Evolutionary conservation across 768 basidiomycete genomes (phyloP), one percentile per base, ranked within the genome.

Genomic region (Mrakia hoshinonis): DNA sequence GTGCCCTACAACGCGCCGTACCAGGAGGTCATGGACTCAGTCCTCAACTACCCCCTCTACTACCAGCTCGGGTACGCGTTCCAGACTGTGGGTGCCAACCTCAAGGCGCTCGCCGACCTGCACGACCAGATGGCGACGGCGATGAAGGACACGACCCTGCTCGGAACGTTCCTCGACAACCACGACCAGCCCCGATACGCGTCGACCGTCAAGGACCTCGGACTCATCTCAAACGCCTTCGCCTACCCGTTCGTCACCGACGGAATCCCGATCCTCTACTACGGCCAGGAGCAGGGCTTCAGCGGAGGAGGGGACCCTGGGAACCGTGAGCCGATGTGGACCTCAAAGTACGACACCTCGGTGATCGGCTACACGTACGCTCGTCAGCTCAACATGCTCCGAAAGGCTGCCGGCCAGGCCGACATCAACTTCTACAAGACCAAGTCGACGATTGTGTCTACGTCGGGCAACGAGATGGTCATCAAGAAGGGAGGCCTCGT

Each of bases 191-290:
- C 49, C 20, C 71, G 71, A 38, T 61, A 49, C 29, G 64, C 71
- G 12, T 62, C 58, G 20, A 26, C 10, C 29, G 52, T 64, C 15
- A 36, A 2, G 0, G 71, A 73, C 47, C 3, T 51, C n/a, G 18
- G 22, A 85, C 76, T 73, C 11, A 38, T 67, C 31, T 38, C 47
- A 29, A 90, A 91, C 77, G 87, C 88, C 15, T 86, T 89, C 86
- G 80, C 85, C 18, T 85, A 87, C 74, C 87, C 81, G 71, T 90
- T 89, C 79, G 86, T 90, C 85, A 85, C 85, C 55, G 89, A 90
- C 70, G 89, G 89, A n/a, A 89, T 90, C 74, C 89, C 90, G 0
- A 86, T 91, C 72, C 84, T 71, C 88, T 13, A 91, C 78, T 89
- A 89, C 73, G 89, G 90, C 1, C 88, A 89, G 5, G 71, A 73